These are phyloP conservation scores for Cladophialophora yegresii DNA, from an alignment of 2,329 filamentous ascomycete species.

Conservation along the genomic window DNA sequence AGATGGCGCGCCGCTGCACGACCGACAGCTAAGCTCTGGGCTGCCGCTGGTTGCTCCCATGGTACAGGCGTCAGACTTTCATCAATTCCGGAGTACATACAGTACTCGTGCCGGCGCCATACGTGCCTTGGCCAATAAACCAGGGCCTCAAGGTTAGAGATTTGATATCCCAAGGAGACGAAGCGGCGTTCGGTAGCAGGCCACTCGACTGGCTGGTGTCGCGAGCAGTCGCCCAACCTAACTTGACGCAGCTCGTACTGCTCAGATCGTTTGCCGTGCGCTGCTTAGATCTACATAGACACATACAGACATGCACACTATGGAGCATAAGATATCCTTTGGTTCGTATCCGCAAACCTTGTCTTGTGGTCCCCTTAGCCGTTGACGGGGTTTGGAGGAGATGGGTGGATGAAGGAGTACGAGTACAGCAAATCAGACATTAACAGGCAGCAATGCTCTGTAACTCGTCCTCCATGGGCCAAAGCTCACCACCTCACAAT, in stretches of 20 bases:
- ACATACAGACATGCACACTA: background rate
- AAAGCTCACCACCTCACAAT: too few species aligned
- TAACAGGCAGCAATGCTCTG: too few species aligned
- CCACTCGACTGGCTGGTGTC: background rate
- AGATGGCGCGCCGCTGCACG: too few species aligned
- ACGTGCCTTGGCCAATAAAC: background rate
- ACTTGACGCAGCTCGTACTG: background rate
- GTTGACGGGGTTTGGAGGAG: background rate
- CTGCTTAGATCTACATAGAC: background rate
- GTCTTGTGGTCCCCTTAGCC: too few species aligned
- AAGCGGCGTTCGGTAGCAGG: constrained; percentile 4
- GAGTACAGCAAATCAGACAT: too few species aligned
- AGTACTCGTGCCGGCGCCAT: too few species aligned
- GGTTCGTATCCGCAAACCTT: background rate
- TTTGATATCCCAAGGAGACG: background rate
- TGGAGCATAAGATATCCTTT: background rate
- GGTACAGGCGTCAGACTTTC: too few species aligned
- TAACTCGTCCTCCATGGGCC: too few species aligned
- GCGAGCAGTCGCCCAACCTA: background rate
- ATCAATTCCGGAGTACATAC: too few species aligned
- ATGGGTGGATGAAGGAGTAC: background rate
- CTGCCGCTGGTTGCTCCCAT: too few species aligned
- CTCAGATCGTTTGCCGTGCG: too few species aligned
- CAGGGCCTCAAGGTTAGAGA: background rate
- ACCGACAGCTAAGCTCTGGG: too few species aligned